Evolutionary conservation across 495 filamentous ascomycete genomes (phyloP).

Genomic region (Pseudomonodictys pantanalensis): DNA sequence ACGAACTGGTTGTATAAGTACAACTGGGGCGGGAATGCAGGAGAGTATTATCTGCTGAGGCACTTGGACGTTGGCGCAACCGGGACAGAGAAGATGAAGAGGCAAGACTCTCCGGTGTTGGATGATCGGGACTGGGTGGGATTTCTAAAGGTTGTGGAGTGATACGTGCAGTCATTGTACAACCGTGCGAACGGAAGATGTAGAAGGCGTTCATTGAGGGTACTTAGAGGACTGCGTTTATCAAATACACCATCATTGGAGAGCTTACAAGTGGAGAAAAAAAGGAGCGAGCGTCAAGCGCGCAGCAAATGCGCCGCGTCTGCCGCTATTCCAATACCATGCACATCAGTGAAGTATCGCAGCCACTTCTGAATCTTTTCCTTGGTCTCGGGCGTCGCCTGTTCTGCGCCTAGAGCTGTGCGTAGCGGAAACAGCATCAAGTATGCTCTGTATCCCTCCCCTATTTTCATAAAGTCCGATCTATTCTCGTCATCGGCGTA

Average conservation of each 20-base stretch:
- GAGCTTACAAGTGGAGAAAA: neutral
- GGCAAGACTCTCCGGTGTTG: conserved; percentile 1
- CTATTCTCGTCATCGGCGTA: neutral
- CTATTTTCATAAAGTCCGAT: neutral
- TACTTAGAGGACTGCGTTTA: neutral
- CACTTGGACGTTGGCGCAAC: neutral
- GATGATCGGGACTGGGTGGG: conserved; percentile 14
- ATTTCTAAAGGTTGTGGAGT: conserved; percentile 4
- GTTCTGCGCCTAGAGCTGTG: neutral
- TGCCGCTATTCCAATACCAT: neutral
- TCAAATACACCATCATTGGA: neutral
- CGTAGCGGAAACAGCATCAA: neutral
- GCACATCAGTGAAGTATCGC: neutral
- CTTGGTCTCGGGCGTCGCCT: neutral
- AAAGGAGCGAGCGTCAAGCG: neutral
- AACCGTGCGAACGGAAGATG: neutral
- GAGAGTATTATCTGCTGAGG: conserved; percentile 10
- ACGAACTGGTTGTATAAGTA: conserved; percentile 6
- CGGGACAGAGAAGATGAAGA: neutral
- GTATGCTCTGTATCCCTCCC: neutral
- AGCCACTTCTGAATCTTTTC: neutral
- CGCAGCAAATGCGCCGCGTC: neutral
- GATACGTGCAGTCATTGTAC: too few relatives aligned
- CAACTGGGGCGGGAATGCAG: conserved; percentile 15
- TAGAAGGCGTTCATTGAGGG: neutral